Conservation (phyloP, 768 basidiomycete genomes). For the Lentinula guzmanii region DNA sequence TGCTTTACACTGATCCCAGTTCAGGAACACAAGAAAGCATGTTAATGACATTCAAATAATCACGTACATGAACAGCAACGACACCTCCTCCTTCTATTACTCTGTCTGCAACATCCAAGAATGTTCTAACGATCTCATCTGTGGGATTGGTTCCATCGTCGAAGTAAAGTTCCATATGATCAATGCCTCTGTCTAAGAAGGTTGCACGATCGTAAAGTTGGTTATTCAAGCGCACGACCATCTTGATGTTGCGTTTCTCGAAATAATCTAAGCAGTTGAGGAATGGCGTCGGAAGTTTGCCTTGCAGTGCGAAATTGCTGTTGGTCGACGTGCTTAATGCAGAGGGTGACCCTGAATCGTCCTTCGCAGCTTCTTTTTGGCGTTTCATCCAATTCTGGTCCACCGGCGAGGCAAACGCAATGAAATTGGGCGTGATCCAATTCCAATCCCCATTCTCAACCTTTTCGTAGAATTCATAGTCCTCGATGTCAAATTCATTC, state of each 20-base stretch:
- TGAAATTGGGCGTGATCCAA: constrained; percentile 87
- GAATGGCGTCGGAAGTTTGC: constrained; percentile 75
- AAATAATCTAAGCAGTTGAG: constrained; percentile 93
- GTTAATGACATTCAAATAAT: constrained; percentile 2
- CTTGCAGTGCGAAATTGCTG: constrained; percentile 57
- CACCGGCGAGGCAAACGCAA: constrained; percentile 91
- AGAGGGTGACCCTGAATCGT: constrained; percentile 16
- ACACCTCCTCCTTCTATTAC: constrained; percentile 74
- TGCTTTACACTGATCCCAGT: constrained; percentile 75
- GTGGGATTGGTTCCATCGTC: constrained; percentile 98
- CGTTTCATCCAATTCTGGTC: constrained; percentile 76
- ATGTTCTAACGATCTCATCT: constrained; percentile 88
- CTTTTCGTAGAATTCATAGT: constrained; percentile 93
- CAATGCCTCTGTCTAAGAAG: constrained; percentile 81
- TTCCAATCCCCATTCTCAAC: constrained; percentile 97
- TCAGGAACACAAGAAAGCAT: constrained; percentile 8
- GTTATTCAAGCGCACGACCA: constrained; percentile 92
- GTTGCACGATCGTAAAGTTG: constrained; percentile 79
- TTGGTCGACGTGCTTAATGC: constrained; percentile 21
- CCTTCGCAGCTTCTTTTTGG: constrained; percentile 59
- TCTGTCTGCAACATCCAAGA: constrained; percentile 80
- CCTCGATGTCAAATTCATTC: constrained; percentile 88
- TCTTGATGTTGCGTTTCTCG: constrained; percentile 76
- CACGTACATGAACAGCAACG: constrained; percentile 81
- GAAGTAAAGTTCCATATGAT: constrained; percentile 90